phyloP scores from a whole-genome alignment of 108 stramenopile genomes.

The Cyclotella sp. region DNA sequence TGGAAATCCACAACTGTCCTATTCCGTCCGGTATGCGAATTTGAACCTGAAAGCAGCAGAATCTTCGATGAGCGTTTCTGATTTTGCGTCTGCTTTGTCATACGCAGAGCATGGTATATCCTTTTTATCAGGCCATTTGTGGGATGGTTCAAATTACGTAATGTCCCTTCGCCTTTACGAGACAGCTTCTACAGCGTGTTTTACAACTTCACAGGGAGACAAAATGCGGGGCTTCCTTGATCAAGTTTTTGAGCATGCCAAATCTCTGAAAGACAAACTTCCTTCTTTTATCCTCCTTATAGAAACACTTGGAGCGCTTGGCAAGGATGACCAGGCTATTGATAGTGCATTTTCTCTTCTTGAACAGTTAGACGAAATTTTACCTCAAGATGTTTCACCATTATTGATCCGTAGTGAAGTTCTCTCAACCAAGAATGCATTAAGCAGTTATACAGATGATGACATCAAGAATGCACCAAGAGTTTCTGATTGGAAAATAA shows the following conservation, averaged over 20 bases:
- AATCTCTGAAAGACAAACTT: conserved; percentile 18
- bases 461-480: background rate
- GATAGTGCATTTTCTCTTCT: background rate
- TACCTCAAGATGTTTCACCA: conserved; percentile 11
- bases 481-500: background rate
- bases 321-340: conserved; percentile 15
- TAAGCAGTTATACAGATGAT: conserved; percentile 7
- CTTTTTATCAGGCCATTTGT: conserved; percentile 4
- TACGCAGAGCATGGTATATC: conserved; percentile 20
- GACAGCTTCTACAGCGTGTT: conserved; percentile 8
- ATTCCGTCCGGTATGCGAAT: background rate
- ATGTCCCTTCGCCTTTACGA: conserved; percentile 16
- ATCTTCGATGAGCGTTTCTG: background rate
- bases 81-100: conserved; percentile 12
- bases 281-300: conserved; percentile 9
- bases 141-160: conserved; percentile 8
- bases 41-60: conserved; percentile 24
- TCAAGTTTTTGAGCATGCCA: conserved; percentile 10
- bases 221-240: background rate
- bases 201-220: background rate
- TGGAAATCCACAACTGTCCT: background rate
- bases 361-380: conserved; percentile 21
- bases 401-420: background rate
- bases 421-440: conserved; percentile 7
- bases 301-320: background rate